Evolutionary conservation across 306 rosid species (phyloP).

Genomic region (Acacia acuminata): DNA sequence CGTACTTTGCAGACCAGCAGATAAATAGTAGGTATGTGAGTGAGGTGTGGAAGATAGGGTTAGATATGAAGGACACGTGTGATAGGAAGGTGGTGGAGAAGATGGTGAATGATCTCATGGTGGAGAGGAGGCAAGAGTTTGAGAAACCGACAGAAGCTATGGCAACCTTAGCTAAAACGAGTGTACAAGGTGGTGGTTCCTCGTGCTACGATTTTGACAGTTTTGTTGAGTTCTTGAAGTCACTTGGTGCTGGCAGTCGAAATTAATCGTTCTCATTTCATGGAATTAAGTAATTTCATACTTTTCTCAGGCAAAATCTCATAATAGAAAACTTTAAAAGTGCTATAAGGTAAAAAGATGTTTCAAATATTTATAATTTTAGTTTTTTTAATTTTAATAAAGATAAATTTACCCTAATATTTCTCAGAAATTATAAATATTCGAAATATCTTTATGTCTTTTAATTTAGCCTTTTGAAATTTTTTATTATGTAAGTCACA

Average conservation of each 20-base stretch:
- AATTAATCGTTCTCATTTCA: neutral
- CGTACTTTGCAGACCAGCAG: neutral
- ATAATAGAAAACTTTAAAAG: no score
- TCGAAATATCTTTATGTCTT: no score
- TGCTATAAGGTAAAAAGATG: no score
- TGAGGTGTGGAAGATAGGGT: slow-evolving; percentile 11
- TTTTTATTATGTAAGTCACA: no score
- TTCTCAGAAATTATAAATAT: no score
- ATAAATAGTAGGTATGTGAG: slow-evolving; percentile 22
- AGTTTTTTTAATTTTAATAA: no score
- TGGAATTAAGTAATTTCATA: neutral
- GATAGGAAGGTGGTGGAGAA: neutral
- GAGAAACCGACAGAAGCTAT: neutral
- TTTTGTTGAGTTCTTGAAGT: neutral
- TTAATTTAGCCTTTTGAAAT: no score
- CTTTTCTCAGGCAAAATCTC: no score
- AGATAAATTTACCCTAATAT: no score
- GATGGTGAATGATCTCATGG: slow-evolving; percentile 24
- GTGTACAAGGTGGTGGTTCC: neutral
- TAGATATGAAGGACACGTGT: slow-evolving; percentile 20
- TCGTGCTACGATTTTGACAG: neutral
- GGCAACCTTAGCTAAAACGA: neutral
- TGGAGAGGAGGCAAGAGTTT: neutral
- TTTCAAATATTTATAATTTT: no score
- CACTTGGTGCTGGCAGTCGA: neutral